Evolutionary conservation across 345 rosid species (phyloP).

Genomic region (Corchorus olitorius): DNA sequence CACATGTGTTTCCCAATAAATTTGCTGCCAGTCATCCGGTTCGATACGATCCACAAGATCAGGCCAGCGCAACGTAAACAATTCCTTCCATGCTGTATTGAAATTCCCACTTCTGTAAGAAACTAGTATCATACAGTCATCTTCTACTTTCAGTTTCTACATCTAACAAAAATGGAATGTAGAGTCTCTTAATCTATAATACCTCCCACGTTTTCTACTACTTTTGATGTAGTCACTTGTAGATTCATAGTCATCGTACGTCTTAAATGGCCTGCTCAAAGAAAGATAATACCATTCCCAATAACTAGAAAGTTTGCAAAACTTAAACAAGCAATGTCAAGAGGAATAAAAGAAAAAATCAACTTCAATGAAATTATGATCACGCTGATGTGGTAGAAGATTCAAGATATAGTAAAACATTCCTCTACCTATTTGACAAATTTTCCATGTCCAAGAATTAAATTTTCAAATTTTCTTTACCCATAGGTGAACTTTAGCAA

Average conservation of each 20-base stretch:
- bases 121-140: background rate
- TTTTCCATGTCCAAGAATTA: background rate
- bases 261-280: slow-evolving; percentile 60
- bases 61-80: slow-evolving; percentile 77
- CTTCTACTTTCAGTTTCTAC: background rate
- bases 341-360: background rate
- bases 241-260: slow-evolving; percentile 45
- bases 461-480: background rate
- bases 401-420: background rate
- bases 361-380: background rate
- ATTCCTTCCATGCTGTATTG: slow-evolving; percentile 55
- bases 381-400: slow-evolving; percentile 1
- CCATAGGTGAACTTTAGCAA: background rate
- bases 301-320: background rate
- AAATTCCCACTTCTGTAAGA: slow-evolving; percentile 50
- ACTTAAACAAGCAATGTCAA: background rate
- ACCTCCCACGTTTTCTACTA: slow-evolving; percentile 79
- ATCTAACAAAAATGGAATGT: background rate
- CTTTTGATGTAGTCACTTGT: slow-evolving; percentile 31
- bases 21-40: slow-evolving; percentile 67
- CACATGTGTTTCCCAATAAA: slow-evolving; percentile 83
- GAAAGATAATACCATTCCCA: background rate
- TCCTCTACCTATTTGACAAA: background rate
- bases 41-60: slow-evolving; percentile 27
- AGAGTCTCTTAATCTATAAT: background rate